Conservation (phyloP, 2,329 filamentous ascomycete species). For the Fusarium transvaalense region DNA sequence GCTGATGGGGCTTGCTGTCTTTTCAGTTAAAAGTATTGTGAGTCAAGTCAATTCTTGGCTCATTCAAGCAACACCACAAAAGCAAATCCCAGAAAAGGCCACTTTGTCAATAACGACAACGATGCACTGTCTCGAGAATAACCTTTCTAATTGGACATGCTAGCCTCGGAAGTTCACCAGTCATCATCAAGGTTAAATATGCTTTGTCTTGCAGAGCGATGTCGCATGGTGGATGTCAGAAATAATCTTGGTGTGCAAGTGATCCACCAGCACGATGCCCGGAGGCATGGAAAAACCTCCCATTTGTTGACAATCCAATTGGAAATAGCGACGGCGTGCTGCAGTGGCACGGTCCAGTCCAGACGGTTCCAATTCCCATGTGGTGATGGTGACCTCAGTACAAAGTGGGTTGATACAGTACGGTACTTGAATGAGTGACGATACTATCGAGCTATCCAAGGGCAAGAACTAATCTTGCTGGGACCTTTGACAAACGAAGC, state of each 20-base stretch:
- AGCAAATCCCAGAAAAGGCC: constrained; percentile 9
- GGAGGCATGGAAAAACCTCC: constrained; percentile 49
- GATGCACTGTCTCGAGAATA: constrained; percentile 18
- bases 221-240: constrained; percentile 43
- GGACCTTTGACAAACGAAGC: constrained; percentile 3
- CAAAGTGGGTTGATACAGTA: constrained; percentile 15
- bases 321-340: constrained; percentile 45
- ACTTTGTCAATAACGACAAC: constrained; percentile 19
- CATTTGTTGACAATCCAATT: constrained; percentile 45
- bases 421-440: constrained; percentile 26
- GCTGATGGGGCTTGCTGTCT: background rate
- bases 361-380: constrained; percentile 40
- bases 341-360: constrained; percentile 43
- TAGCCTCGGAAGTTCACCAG: constrained; percentile 20
- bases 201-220: constrained; percentile 26
- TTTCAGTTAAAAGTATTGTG: constrained; percentile 8
- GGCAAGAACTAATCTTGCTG: constrained; percentile 8
- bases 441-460: constrained; percentile 6
- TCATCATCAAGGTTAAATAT: constrained; percentile 28
- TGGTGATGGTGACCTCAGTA: constrained; percentile 39
- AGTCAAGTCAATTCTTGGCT: background rate
- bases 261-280: constrained; percentile 45
- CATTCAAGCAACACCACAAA: background rate
- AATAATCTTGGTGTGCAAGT: constrained; percentile 49
- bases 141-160: constrained; percentile 23